Conservation (phyloP, 106 monocot genomes). For the Iris macrosiphon region DNA sequence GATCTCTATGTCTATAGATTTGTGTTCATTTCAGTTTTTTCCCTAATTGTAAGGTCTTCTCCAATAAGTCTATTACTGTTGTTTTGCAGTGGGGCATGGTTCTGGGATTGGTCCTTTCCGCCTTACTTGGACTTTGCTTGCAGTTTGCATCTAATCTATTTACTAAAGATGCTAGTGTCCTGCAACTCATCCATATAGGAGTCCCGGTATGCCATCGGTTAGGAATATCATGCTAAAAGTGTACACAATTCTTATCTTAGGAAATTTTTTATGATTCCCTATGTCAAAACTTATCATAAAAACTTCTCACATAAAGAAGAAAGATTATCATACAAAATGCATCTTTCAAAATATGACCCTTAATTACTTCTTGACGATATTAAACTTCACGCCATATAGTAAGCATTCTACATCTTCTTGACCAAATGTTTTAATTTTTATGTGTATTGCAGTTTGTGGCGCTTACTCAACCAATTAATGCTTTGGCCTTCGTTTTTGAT, state of each 20-base stretch:
- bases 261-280: no score
- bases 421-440: background rate
- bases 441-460: slow-evolving; percentile 53
- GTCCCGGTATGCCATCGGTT: slow-evolving; percentile 56
- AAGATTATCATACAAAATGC: no score
- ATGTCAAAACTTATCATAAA: no score
- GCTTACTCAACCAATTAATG: slow-evolving; percentile 65
- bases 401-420: no score
- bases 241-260: no score
- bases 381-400: no score
- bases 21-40: background rate
- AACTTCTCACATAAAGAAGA: no score
- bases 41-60: no score
- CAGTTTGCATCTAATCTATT: slow-evolving; percentile 47
- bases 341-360: no score
- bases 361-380: no score
- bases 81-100: slow-evolving; percentile 24
- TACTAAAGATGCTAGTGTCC: slow-evolving; percentile 45
- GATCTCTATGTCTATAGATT: background rate
- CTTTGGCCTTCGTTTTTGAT: slow-evolving; percentile 79
- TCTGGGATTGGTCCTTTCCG: slow-evolving; percentile 26
- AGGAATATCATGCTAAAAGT: no score
- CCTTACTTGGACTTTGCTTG: slow-evolving; percentile 42
- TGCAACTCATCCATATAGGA: slow-evolving; percentile 44
- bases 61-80: background rate